phyloP scores from a whole-genome alignment of 176 grass and related monocot genomes.

The Eleusine coracana region DNA sequence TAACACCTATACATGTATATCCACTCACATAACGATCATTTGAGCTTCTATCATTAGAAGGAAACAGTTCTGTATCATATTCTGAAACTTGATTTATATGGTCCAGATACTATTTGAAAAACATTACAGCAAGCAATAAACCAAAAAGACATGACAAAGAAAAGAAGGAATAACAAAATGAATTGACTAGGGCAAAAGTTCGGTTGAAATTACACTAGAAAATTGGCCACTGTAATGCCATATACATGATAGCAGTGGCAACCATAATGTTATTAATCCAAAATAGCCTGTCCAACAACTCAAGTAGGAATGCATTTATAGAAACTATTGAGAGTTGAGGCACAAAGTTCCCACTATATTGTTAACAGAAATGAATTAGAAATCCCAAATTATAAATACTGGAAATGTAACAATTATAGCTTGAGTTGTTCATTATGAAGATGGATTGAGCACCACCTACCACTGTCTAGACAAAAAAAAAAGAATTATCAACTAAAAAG shows the following conservation, averaged over 20 bases:
- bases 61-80: neutral
- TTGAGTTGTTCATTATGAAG: neutral
- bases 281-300: neutral
- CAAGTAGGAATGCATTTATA: neutral
- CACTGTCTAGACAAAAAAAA: neutral
- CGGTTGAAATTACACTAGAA: neutral
- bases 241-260: neutral
- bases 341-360: neutral
- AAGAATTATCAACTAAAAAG: neutral
- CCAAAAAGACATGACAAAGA: neutral
- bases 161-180: neutral
- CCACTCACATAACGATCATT: conserved; percentile 1
- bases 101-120: too few species aligned
- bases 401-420: neutral
- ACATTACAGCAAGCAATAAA: neutral
- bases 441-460: neutral
- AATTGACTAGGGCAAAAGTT: neutral
- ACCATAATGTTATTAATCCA: neutral
- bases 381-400: neutral
- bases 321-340: neutral
- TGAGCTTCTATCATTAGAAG: conserved; percentile 3
- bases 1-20: neutral
- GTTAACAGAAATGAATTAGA: neutral
- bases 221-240: neutral
- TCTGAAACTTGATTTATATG: neutral